Base-by-base conservation (phyloP, 2,329 filamentous ascomycete genomes). In the Remersonia thermophila region DNA sequence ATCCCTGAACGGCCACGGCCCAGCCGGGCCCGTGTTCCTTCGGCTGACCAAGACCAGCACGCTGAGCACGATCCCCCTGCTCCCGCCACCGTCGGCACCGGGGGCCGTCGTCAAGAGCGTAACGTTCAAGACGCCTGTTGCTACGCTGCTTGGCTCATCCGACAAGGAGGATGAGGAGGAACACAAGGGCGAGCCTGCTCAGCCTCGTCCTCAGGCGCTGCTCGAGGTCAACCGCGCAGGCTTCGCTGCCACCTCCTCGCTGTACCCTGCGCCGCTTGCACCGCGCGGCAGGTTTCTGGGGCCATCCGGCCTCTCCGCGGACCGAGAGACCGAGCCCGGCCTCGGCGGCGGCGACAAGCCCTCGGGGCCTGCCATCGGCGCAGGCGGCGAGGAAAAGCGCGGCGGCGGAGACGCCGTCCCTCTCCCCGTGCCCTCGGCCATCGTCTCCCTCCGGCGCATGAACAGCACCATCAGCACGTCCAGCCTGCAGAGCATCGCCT, bases 361-460 rank as follows among this genome's bases (percentile, higher is more conserved):
- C n/a, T n/a, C n/a, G n/a, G n/a, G n/a, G n/a, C n/a, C n/a, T n/a
- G n/a, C n/a, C n/a, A n/a, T n/a, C n/a, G n/a, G n/a, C n/a, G n/a
- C n/a, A n/a, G n/a, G n/a, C n/a, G n/a, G n/a, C n/a, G n/a, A n/a
- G n/a, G n/a, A n/a, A n/a, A n/a, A n/a, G n/a, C n/a, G n/a, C n/a
- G n/a, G n/a, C n/a, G n/a, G n/a, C n/a, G n/a, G n/a, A n/a, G n/a
- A n/a, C n/a, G n/a, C 20, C 14, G 40, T 15, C 12, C 30, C 16
- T 1, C 17, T 34, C 5, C 30, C 38, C 7, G 20, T 43, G 15
- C 33, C 6, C 49, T 67, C 52, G 41, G 60, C 67, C 2, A 63
- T 73, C 20, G 61, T 62, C 13, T 64, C 71, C 51, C 63, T 75
- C 38, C 62, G 71, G 8, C 60, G 69, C 34, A 74, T 73, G 69